Evolutionary conservation across 768 basidiomycete genomes (phyloP).

Genomic region (Polyporus arcularius): DNA sequence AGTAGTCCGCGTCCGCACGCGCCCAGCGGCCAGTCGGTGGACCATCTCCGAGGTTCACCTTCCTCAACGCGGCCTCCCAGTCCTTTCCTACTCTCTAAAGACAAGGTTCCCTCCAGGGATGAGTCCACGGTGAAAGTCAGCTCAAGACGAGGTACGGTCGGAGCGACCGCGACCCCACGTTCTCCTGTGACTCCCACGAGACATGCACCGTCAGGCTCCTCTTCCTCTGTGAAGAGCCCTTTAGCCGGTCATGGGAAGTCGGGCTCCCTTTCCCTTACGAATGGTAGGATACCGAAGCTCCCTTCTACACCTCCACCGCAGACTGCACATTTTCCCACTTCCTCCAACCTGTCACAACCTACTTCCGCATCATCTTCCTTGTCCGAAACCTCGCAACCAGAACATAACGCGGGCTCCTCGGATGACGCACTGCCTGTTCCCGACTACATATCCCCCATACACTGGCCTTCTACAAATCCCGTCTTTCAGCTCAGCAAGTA

Average conservation of each 20-base stretch:
- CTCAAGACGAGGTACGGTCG: slow-evolving; percentile 19
- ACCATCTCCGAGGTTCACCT: background rate
- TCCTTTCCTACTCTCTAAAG: slow-evolving; percentile 6
- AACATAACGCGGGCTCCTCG: background rate
- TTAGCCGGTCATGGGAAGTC: slow-evolving; percentile 11
- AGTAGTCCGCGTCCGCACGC: background rate
- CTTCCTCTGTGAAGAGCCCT: background rate
- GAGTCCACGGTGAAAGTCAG: slow-evolving; percentile 22
- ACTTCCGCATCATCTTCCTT: background rate
- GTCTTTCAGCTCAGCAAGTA: slow-evolving; percentile 60
- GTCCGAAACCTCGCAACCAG: background rate
- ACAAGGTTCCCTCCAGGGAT: background rate
- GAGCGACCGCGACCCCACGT: slow-evolving; percentile 1
- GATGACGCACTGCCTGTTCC: slow-evolving; percentile 33
- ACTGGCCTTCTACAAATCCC: slow-evolving; percentile 85
- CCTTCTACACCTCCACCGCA: slow-evolving; percentile 23
- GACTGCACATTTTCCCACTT: slow-evolving; percentile 10
- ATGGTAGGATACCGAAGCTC: slow-evolving; percentile 3
- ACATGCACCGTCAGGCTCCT: slow-evolving; percentile 11
- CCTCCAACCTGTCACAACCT: slow-evolving; percentile 5
- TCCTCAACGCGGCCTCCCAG: slow-evolving; percentile 6
- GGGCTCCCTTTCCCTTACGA: slow-evolving; percentile 6
- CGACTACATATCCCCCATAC: slow-evolving; percentile 78
- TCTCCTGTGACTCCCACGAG: slow-evolving; percentile 8
- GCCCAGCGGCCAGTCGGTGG: background rate